phyloP scores from a whole-genome alignment of 2,329 filamentous ascomycete genomes.

The Paraphoma sp. region DNA sequence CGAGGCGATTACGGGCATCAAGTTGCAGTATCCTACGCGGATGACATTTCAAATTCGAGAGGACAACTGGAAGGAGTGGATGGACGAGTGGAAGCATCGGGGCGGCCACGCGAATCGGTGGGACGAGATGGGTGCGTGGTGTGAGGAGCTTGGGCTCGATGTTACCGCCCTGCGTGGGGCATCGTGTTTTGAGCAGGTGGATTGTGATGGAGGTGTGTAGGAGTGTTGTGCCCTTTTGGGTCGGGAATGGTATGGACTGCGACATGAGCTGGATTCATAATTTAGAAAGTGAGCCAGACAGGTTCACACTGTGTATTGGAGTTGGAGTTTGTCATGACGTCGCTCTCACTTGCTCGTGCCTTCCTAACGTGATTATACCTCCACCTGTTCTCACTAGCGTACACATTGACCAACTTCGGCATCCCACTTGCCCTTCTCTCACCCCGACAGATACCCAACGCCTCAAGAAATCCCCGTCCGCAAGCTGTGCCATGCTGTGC shows the following conservation, averaged over 20 bases:
- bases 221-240: neutral
- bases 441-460: no score
- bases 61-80: neutral
- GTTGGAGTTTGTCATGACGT: no score
- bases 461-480: no score
- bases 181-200: neutral
- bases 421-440: no score
- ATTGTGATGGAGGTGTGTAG: neutral
- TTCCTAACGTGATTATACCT: no score
- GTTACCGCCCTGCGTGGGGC: neutral
- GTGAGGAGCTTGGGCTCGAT: neutral
- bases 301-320: no score
- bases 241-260: neutral
- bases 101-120: neutral
- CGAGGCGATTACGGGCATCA: neutral
- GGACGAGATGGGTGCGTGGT: neutral
- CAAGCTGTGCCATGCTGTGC: no score
- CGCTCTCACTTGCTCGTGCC: no score
- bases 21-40: neutral
- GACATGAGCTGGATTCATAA: neutral
- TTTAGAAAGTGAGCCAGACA: no score
- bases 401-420: no score
- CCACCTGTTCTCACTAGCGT: no score
- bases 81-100: neutral
- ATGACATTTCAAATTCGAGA: neutral